A percentile compares a stretch with the other conserved stretches of the same genome.
These are phyloP conservation scores for Cryptococcus sp. DNA, from an alignment of 1,284 basidiomycete species.

Conservation along the genomic window DNA sequence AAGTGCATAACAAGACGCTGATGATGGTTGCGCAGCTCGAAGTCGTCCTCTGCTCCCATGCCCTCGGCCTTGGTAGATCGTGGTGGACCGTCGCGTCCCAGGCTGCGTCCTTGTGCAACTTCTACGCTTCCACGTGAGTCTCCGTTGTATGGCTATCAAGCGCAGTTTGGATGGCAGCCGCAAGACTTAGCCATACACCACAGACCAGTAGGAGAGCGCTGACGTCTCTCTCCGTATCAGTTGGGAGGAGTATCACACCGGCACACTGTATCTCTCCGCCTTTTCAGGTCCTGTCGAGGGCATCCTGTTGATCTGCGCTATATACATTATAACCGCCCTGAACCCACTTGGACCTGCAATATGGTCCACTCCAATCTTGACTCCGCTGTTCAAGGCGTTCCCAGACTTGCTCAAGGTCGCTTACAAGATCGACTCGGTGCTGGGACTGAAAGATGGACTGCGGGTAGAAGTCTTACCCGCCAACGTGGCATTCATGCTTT, in stretches of 20 bases:
- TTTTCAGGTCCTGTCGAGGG: constrained; percentile 98
- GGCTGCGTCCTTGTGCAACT: constrained; percentile 84
- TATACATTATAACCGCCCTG: constrained; percentile 73
- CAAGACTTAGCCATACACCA: no score
- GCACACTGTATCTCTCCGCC: constrained; percentile 82
- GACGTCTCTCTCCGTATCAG: constrained; percentile 3
- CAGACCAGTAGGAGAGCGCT: background rate
- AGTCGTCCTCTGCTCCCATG: constrained; percentile 76
- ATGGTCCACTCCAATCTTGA: constrained; percentile 61
- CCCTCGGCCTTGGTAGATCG: constrained; percentile 85
- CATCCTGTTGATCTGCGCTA: constrained; percentile 78
- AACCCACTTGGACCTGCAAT: constrained; percentile 67
- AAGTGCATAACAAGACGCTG: no score
- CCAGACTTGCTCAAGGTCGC: constrained; percentile 28
- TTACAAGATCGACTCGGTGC: constrained; percentile 28
- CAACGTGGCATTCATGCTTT: constrained; percentile 86
- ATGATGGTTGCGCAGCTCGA: constrained; percentile 81
- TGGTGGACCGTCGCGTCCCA: constrained; percentile 95
- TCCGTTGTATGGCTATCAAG: background rate
- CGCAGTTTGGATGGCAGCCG: no score
- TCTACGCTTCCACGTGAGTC: constrained; percentile 67
- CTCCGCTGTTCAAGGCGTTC: constrained; percentile 29
- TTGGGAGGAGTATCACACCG: constrained; percentile 98
- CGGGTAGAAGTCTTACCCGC: constrained; percentile 63
- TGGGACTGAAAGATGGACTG: constrained; percentile 36